Evolutionary conservation across 1,139 yeast species (phyloP), one percentile per base, ranked within the genome.

Genomic region (Sporopachydermia cereana): DNA sequence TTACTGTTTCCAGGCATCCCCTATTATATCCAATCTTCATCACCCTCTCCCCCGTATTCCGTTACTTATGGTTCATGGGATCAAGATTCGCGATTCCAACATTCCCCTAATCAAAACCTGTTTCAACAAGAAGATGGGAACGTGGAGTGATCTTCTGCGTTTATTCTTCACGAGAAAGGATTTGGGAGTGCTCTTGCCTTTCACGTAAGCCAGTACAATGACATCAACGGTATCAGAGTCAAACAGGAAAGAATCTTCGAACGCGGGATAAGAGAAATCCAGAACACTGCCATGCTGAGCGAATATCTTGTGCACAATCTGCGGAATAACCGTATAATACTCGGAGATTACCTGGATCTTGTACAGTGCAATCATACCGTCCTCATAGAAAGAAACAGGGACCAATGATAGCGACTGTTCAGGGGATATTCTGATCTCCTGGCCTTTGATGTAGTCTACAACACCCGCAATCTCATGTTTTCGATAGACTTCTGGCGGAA

Each of bases 331-430:
- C 9, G 39, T 34, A n/a, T 34, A 34, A n/a, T 34, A 34, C 17
- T 34, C 39, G 5, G 39, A 34, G n/a, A 34, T 34, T 12, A 34
- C 22, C 17, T 34, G 12, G 17, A 34, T 34, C 39, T 34, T 34
- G n/a, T 34, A 34, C 17, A 34, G 17, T n/a, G 39, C 39, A 34
- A 34, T 34, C 39, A 34, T 34, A 12, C 39, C 39, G n/a, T 34
- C n/a, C 39, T 34, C 39, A n/a, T 7, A 34, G n/a, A 34, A 34
- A 5, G 12, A 12, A 7, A 34, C 39, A 12, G 39, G 39, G 22
- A 12, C 22, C 22, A 34, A 20, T 12, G 18, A 16, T 7, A 34
- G n/a, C 22, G 39, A 34, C 22, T 16, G 12, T n/a, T 34, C 39
- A 7, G 22, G 22, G 5, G 18, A 16, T 20, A 34, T 16, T n/a